Base-by-base conservation (phyloP, 2,329 filamentous ascomycete species). In the Sclerotinia sclerotiorum region DNA sequence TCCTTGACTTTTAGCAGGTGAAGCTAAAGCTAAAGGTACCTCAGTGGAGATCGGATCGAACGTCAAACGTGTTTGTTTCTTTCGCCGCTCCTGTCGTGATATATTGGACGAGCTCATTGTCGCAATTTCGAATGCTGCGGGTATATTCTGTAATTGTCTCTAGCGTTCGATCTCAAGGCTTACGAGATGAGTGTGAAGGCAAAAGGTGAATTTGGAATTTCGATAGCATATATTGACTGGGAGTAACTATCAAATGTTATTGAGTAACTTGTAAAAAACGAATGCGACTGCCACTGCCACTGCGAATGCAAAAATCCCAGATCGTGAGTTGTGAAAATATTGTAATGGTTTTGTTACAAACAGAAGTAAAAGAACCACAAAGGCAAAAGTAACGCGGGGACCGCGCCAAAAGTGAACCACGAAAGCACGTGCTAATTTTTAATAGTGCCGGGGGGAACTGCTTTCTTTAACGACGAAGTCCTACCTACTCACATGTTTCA, bases 21-120 rank as follows among this genome's bases (percentile, higher is more conserved):
- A 58, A 13, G 21, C 56, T 17, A 48, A 58, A 13, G 21, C 56
- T 17, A 48, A 27, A 54, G 52, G 70, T 55, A 11, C 73, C 35
- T 42, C 52, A 11, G 15, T 35, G 35, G 48, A 48, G 13, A 69
- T 27, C 15, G 73, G 69, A 60, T 76, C 73, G 56, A 77, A 77
- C 0, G 71, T 74, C 27, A 77, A 68, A 15, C 71, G 71, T 13
- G 75, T 77, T 62, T 77, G 76, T 27, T 70, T 69, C 57, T 74
- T 75, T 32, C 71, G 72, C 3, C 71, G 71, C 11, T 57, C 58
- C 66, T 71, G 72, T 29, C 72, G 73, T 52, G 71, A 65, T 27
- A 74, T 48, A 54, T 75, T 76, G 1, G 72, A 72, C 27, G 72
- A 67, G 15, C 56, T 49, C 65, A 67, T 67, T 44, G 13, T 63